Conservation (phyloP, 2,329 filamentous ascomycete genomes). For the Lanzia echinophila region DNA sequence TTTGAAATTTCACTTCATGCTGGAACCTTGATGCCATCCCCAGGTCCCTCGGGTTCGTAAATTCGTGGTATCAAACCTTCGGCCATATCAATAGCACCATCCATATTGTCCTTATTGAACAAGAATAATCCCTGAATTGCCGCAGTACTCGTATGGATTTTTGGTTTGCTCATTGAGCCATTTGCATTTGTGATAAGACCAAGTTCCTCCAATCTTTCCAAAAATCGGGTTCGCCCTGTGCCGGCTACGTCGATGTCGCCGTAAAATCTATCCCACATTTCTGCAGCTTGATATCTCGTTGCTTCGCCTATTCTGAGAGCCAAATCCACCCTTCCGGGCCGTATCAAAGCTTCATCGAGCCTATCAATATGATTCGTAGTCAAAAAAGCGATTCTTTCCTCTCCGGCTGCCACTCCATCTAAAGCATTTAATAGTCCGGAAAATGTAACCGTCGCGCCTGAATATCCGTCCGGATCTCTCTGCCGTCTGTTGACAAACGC, state of each 20-base stretch:
- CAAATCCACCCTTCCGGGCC: conserved; percentile 91
- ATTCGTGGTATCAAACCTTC: conserved; percentile 56
- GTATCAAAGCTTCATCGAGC: conserved; percentile 76
- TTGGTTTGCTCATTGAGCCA: conserved; percentile 13
- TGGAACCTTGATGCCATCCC: conserved; percentile 5
- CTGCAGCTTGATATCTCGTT: conserved; percentile 72
- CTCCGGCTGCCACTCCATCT: conserved; percentile 89
- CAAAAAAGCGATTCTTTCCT: conserved; percentile 88
- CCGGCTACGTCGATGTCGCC: conserved; percentile 67
- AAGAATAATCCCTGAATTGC: conserved; percentile 91
- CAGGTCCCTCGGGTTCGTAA: conserved; percentile 38
- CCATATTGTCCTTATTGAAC: conserved; percentile 87
- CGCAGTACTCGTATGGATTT: conserved; percentile 67
- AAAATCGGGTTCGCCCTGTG: conserved; percentile 58
- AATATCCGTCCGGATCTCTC: conserved; percentile 41
- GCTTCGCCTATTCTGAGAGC: conserved; percentile 85
- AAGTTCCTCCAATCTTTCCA: conserved; percentile 61
- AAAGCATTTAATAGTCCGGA: conserved; percentile 80
- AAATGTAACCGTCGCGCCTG: conserved; percentile 55
- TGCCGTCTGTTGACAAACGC: conserved; percentile 47
- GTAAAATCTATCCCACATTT: conserved; percentile 95
- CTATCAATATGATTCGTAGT: conserved; percentile 94
- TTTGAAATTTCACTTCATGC: neutral
- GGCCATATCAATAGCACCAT: conserved; percentile 77
- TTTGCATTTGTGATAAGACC: conserved; percentile 56